phyloP scores from a whole-genome alignment of 192 early-diverging fungal species.

The Spizellomyces sp. region DNA sequence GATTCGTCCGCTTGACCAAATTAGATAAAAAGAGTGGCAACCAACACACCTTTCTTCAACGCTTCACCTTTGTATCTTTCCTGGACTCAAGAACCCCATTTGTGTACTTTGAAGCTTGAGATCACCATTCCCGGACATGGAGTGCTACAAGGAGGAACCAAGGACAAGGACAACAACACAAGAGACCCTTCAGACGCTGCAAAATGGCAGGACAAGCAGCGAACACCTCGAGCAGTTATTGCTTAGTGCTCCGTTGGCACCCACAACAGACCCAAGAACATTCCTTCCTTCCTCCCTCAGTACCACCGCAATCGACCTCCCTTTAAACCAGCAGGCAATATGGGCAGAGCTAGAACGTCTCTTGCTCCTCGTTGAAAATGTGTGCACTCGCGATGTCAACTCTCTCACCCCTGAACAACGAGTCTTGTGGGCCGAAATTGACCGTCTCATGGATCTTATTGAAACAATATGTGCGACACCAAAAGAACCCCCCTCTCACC shows the following conservation, averaged over 20 bases:
- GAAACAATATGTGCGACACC: constrained; percentile 30
- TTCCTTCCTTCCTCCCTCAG: neutral
- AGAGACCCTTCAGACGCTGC: too few species aligned
- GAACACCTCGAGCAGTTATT: too few species aligned
- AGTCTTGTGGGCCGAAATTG: constrained; percentile 39
- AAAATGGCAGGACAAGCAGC: too few species aligned
- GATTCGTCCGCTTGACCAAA: too few species aligned
- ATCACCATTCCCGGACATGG: too few species aligned
- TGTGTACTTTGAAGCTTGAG: too few species aligned
- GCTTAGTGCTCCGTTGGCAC: neutral
- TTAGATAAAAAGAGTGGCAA: too few species aligned
- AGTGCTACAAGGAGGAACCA: too few species aligned
- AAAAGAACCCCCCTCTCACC: neutral
- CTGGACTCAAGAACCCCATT: too few species aligned
- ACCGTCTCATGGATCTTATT: constrained; percentile 42
- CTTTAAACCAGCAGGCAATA: constrained; percentile 16
- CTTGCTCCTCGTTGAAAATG: constrained; percentile 34
- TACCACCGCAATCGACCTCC: neutral
- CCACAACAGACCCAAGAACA: neutral
- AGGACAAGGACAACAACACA: too few species aligned
- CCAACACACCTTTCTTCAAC: too few species aligned
- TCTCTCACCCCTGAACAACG: constrained; percentile 19
- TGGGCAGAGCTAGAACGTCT: constrained; percentile 41
- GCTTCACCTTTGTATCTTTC: too few species aligned
- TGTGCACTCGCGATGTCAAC: neutral